Evolutionary conservation across 805 yeast species (phyloP).

Genomic region (Yarrowia divulgata): DNA sequence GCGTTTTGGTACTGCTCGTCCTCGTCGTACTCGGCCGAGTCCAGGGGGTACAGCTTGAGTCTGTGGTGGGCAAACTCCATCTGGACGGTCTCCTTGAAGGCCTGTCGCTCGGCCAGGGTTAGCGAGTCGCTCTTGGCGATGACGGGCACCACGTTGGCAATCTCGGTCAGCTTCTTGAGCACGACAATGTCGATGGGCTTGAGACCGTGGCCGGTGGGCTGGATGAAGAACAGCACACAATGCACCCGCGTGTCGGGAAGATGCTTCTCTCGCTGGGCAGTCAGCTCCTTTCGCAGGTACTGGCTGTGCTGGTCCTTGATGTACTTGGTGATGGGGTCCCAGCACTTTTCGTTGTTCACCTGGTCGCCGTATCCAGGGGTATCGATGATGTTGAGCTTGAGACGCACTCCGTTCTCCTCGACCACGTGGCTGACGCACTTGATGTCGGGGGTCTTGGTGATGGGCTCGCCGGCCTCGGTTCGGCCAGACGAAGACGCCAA

Average conservation of each 20-base stretch:
- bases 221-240: constrained; percentile 87
- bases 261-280: constrained; percentile 86
- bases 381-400: constrained; percentile 87
- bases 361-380: constrained; percentile 99
- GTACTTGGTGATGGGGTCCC: constrained; percentile 95
- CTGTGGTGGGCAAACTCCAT: constrained; percentile 72
- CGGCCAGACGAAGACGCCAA: constrained; percentile 79
- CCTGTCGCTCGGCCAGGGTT: constrained; percentile 82
- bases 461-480: constrained; percentile 68
- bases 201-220: constrained; percentile 88
- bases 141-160: constrained; percentile 92
- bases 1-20: constrained; percentile 50
- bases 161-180: constrained; percentile 82
- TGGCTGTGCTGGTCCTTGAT: constrained; percentile 94
- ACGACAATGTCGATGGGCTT: constrained; percentile 83
- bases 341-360: constrained; percentile 90
- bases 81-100: constrained; percentile 76
- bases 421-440: constrained; percentile 57
- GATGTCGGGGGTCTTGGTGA: constrained; percentile 87
- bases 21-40: constrained; percentile 59
- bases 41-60: constrained; percentile 78
- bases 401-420: constrained; percentile 84
- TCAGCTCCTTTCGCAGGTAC: constrained; percentile 89
- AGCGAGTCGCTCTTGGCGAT: constrained; percentile 93
- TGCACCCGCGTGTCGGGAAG: constrained; percentile 92